Base-by-base conservation (phyloP, 2,329 filamentous ascomycete species). In the Trichoderma sp. region DNA sequence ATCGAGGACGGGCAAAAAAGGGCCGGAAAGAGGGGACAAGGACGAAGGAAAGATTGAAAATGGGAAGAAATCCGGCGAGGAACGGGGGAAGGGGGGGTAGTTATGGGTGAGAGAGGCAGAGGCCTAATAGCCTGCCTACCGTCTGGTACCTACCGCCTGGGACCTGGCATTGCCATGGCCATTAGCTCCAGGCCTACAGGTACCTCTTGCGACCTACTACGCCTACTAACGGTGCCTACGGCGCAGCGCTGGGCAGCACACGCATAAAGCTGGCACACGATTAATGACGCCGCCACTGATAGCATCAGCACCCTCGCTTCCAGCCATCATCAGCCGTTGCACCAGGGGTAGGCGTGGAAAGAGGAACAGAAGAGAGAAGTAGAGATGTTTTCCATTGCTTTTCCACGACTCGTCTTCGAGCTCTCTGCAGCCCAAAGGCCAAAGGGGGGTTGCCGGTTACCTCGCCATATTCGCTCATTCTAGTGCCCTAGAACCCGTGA, bases 1-100 rank as follows among this genome's bases (percentile, higher is more conserved):
- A 71, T 71, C 52, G 67, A 68, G 68, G 61, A 37, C 18, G 68
- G 49, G 14, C 52, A 65, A 60, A 56, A 68, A 32, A 21, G 60
- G 46, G 56, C 51, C 49, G 59, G 21, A 55, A 66, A 66, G 28
- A 72, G 70, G 72, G 70, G 69, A 72, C 37, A 51, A 70, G 70
- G 63, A 52, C 68, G 68, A 70, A 66, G 68, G 73, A 71, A 75
- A 70, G 70, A 70, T 71, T 59, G 69, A 74, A 49, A 76, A 74
- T 70, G 69, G 70, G 72, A 72, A 69, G 73, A 75, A 76, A 73
- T 72, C 69, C 72, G 74, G 74, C 70, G 76, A 73, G 72, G 74
- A 75, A 67, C 76, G 74, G 77, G 77, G 78, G 77, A 74, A 75
- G 75, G 75, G 76, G 76, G 76, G 77, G 49, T 75, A 79, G 76